Evolutionary conservation across 768 basidiomycete genomes (phyloP).

Genomic region (Hypholoma sublateritium): DNA sequence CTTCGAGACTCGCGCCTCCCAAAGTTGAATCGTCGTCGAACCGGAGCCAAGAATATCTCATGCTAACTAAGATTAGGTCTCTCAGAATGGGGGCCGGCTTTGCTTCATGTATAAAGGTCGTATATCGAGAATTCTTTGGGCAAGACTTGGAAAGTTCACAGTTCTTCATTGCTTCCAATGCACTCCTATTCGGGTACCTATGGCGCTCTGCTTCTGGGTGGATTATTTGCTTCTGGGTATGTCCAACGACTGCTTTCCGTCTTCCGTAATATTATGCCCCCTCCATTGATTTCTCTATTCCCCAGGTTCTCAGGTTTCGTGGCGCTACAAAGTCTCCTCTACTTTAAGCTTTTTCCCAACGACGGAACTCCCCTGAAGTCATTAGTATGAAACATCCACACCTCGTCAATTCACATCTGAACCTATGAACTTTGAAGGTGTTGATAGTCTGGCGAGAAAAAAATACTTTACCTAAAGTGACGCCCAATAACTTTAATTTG

Average conservation of each 20-base stretch:
- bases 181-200: conserved; percentile 29
- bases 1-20: too few relatives aligned
- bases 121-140: neutral
- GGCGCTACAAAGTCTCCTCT: conserved; percentile 29
- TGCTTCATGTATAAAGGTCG: neutral
- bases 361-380: conserved; percentile 26
- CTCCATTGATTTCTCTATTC: neutral
- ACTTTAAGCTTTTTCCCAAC: conserved; percentile 32
- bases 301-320: conserved; percentile 31
- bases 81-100: neutral
- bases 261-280: too few relatives aligned
- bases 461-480: neutral
- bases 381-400: conserved; percentile 20
- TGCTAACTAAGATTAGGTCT: neutral
- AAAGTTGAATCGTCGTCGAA: neutral
- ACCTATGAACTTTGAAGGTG: conserved; percentile 11
- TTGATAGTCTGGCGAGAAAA: conserved; percentile 10
- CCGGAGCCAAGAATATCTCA: neutral
- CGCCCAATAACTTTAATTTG: neutral
- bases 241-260: conserved; percentile 1
- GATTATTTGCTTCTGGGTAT: conserved; percentile 34
- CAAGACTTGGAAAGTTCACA: neutral
- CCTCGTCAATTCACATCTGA: neutral
- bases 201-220: conserved; percentile 40
- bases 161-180: conserved; percentile 11